Evolutionary conservation across 2,329 filamentous ascomycete genomes (phyloP).

Genomic region (Raffaelea ambrosiae): DNA sequence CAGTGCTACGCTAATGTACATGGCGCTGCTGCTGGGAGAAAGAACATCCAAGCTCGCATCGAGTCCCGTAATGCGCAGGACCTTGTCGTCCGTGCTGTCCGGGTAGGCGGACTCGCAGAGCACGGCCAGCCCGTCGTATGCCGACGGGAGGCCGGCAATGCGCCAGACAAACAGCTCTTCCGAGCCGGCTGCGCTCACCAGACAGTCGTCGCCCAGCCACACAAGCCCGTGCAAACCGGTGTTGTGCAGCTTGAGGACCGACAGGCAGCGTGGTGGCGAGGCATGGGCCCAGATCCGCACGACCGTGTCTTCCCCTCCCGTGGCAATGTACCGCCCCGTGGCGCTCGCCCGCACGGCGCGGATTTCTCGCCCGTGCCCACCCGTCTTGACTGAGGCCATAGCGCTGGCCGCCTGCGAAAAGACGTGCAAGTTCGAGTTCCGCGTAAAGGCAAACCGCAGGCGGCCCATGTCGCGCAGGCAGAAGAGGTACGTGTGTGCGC

Average conservation of each 20-base stretch:
- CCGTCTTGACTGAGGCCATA: conserved; percentile 48
- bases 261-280: conserved; percentile 36
- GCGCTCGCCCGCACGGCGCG: conserved; percentile 26
- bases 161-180: conserved; percentile 90
- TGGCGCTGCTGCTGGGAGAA: too few relatives aligned
- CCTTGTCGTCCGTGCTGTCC: conserved; percentile 49
- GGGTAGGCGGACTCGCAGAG: conserved; percentile 47
- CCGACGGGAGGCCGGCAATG: conserved; percentile 41
- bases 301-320: conserved; percentile 61
- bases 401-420: conserved; percentile 30
- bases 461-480: conserved; percentile 16
- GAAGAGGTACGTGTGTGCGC: conserved; percentile 56
- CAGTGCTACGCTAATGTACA: conserved; percentile 60
- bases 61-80: conserved; percentile 56
- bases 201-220: conserved; percentile 60
- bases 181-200: conserved; percentile 79
- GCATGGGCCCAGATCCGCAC: conserved; percentile 63
- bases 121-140: conserved; percentile 43
- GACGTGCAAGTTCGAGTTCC: conserved; percentile 48
- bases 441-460: conserved; percentile 63
- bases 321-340: conserved; percentile 39
- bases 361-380: conserved; percentile 83
- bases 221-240: conserved; percentile 74
- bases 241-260: conserved; percentile 66
- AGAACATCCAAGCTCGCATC: conserved; percentile 23